phyloP scores from a whole-genome alignment of 306 rosid genomes.

The Inga laurina region DNA sequence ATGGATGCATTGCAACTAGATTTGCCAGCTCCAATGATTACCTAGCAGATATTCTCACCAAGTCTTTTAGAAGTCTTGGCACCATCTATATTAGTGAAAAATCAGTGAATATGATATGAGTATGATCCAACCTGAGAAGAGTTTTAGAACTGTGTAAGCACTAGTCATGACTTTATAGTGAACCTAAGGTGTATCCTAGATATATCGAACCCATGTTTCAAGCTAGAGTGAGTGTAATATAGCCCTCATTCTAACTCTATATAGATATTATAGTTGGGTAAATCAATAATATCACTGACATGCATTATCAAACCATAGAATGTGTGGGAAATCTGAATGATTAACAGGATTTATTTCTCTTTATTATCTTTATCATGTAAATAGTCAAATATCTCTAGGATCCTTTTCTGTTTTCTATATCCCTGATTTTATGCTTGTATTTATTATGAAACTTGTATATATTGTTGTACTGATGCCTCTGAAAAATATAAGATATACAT shows the following conservation, averaged over 20 bases:
- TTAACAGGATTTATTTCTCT: not conserved
- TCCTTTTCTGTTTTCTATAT: not conserved
- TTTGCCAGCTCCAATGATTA: not conserved
- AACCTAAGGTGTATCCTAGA: not conserved
- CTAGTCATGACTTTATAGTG: not conserved
- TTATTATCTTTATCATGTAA: too few relatives aligned
- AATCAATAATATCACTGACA: not conserved
- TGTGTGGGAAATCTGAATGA: not conserved
- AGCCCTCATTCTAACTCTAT: too few relatives aligned
- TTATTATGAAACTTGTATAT: not conserved
- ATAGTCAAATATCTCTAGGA: not conserved
- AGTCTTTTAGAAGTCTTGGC: not conserved
- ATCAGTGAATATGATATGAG: not conserved
- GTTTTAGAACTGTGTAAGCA: not conserved
- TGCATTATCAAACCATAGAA: not conserved
- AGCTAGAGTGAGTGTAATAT: not conserved
- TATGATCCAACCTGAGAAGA: not conserved
- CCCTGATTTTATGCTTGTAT: not conserved
- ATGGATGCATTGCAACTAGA: not conserved
- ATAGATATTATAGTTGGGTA: not conserved
- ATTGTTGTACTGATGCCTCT: not conserved
- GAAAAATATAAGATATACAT: too few relatives aligned
- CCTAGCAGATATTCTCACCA: not conserved
- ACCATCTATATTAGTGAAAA: not conserved
- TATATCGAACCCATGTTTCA: not conserved